Evolutionary conservation across 116 monocot genomes (phyloP).

Genomic region (Zostera marina): DNA sequence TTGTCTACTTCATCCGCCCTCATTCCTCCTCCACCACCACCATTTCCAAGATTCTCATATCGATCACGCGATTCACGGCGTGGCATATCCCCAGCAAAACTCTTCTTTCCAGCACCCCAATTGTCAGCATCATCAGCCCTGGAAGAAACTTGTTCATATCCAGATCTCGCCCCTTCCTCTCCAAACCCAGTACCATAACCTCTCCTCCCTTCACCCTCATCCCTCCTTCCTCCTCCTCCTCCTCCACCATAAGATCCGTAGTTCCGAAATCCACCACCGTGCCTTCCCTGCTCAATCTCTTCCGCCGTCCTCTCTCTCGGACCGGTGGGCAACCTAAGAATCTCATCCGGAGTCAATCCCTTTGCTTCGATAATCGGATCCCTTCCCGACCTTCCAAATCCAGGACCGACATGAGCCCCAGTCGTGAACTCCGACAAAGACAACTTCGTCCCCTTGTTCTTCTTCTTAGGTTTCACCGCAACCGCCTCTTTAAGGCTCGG

Average conservation of each 20-base stretch:
- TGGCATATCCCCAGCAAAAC: neutral
- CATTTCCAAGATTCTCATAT: neutral
- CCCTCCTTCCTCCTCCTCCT: neutral
- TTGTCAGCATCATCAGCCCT: constrained; percentile 76
- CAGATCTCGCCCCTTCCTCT: constrained; percentile 18
- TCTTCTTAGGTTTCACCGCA: constrained; percentile 37
- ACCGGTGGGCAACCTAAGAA: constrained; percentile 57
- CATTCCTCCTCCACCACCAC: constrained; percentile 13
- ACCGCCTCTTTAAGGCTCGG: constrained; percentile 56
- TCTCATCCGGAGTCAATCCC: constrained; percentile 49
- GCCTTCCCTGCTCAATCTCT: constrained; percentile 48
- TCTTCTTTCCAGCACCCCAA: constrained; percentile 60
- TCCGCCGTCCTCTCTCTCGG: constrained; percentile 68
- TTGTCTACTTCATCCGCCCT: constrained; percentile 48
- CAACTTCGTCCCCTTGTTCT: constrained; percentile 51
- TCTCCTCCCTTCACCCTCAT: constrained; percentile 7
- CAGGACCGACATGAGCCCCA: constrained; percentile 15
- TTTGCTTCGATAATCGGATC: constrained; percentile 14
- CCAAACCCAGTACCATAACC: constrained; percentile 6
- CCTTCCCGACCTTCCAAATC: neutral
- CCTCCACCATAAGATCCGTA: constrained; percentile 31
- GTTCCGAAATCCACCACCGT: constrained; percentile 63
- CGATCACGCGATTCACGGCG: too few species aligned
- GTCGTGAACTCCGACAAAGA: constrained; percentile 51
- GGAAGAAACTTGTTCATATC: constrained; percentile 43